These are phyloP conservation scores for Colletotrichum graminicola DNA, from an alignment of 2,329 filamentous ascomycete genomes.

Conservation along the genomic window DNA sequence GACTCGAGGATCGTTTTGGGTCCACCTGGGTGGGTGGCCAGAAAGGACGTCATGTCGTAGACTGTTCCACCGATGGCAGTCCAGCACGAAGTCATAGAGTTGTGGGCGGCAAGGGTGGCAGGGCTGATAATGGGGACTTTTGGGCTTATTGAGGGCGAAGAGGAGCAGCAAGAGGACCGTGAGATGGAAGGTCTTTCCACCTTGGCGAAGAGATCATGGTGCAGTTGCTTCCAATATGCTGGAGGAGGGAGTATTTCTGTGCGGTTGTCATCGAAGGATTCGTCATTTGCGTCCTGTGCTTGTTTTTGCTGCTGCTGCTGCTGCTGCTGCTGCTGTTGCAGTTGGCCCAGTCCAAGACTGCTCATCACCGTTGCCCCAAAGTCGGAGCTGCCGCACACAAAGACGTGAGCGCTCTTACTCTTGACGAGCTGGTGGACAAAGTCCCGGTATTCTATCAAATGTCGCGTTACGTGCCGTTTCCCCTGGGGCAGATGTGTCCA, in stretches of 20 bases:
- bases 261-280: neutral
- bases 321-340: slow-evolving; percentile 12
- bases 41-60: slow-evolving; percentile 92
- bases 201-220: slow-evolving; percentile 30
- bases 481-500: slow-evolving; percentile 18
- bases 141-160: neutral
- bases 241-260: slow-evolving; percentile 14
- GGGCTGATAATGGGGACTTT: slow-evolving; percentile 6
- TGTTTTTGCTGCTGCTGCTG: slow-evolving; percentile 6
- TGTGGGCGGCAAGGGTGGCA: slow-evolving; percentile 31
- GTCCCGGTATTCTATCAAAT: slow-evolving; percentile 20
- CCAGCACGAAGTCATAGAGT: slow-evolving; percentile 65
- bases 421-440: slow-evolving; percentile 17
- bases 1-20: slow-evolving; percentile 38
- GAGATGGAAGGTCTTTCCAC: neutral
- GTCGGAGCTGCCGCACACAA: slow-evolving; percentile 34
- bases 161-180: neutral
- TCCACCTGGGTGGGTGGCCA: slow-evolving; percentile 91
- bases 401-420: slow-evolving; percentile 24
- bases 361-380: slow-evolving; percentile 31
- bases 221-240: slow-evolving; percentile 20
- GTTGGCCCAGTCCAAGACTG: slow-evolving; percentile 17
- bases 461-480: slow-evolving; percentile 9
- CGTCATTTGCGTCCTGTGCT: neutral
- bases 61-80: slow-evolving; percentile 89